Evolutionary conservation across 805 yeast genomes (phyloP).

Genomic region (Candida krabiensis): DNA sequence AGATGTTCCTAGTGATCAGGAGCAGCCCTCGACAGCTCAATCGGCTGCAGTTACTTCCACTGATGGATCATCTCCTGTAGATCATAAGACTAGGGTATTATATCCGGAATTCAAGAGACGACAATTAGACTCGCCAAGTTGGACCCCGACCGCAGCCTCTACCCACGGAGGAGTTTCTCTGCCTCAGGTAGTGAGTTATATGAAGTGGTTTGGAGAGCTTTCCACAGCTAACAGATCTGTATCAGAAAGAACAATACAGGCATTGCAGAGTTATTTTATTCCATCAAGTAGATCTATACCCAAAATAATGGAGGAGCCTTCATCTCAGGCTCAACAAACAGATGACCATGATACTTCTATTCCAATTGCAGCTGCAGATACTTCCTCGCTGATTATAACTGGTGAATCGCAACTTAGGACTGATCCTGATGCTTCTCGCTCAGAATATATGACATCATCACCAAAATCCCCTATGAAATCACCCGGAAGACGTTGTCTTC

Average conservation of each 20-base stretch:
- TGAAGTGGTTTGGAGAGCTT: slow-evolving; percentile 20
- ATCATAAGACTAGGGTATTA: slow-evolving; percentile 17
- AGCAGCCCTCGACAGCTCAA: not conserved
- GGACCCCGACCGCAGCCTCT: slow-evolving; percentile 13
- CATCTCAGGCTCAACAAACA: not conserved
- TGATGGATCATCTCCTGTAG: slow-evolving; percentile 16
- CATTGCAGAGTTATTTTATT: slow-evolving; percentile 11
- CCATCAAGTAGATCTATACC: not conserved
- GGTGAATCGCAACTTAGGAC: too few species aligned
- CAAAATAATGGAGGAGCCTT: not conserved
- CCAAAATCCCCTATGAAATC: slow-evolving; percentile 3
- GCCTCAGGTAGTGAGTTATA: slow-evolving; percentile 16
- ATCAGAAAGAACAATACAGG: slow-evolving; percentile 10
- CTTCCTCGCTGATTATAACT: not conserved
- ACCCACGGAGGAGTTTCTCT: slow-evolving; percentile 18
- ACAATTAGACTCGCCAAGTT: slow-evolving; percentile 20
- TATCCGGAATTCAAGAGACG: slow-evolving; percentile 17
- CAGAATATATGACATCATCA: not conserved
- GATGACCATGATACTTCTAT: not conserved
- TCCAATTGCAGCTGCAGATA: not conserved
- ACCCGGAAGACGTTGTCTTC: not conserved
- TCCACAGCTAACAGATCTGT: slow-evolving; percentile 10
- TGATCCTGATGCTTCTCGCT: not conserved
- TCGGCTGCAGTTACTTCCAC: not conserved
- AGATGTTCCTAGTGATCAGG: slow-evolving; percentile 5